These are phyloP conservation scores for Chaetomium fimeti DNA, from an alignment of 495 filamentous ascomycete species.

Conservation along the genomic window DNA sequence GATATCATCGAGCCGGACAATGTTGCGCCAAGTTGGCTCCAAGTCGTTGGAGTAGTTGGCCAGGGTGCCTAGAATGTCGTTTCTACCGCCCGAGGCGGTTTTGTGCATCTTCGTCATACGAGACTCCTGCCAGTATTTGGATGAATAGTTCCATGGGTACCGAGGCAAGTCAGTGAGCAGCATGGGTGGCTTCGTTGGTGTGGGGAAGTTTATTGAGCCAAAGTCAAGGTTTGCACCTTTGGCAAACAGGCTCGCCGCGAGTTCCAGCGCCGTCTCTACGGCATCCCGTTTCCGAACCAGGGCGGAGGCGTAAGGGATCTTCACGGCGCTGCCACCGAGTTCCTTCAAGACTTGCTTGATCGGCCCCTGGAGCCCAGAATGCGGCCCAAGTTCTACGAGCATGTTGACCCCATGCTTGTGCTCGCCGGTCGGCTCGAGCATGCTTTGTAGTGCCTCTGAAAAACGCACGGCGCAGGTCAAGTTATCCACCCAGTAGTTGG, in stretches of 20 bases:
- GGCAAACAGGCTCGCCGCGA: slow-evolving; percentile 45
- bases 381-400: slow-evolving; percentile 63
- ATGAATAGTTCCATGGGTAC: slow-evolving; percentile 53
- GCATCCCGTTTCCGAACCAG: slow-evolving; percentile 44
- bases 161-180: slow-evolving; percentile 46
- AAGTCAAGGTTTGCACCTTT: slow-evolving; percentile 47
- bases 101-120: slow-evolving; percentile 54
- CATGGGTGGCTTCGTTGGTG: slow-evolving; percentile 34
- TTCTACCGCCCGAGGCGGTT: slow-evolving; percentile 43
- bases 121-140: slow-evolving; percentile 54
- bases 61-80: slow-evolving; percentile 56
- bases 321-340: slow-evolving; percentile 35
- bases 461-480: slow-evolving; percentile 45
- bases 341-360: slow-evolving; percentile 55
- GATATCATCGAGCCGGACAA: slow-evolving; percentile 39
- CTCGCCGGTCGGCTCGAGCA: slow-evolving; percentile 39
- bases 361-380: slow-evolving; percentile 58
- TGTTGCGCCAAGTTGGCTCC: slow-evolving; percentile 49
- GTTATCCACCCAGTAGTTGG: slow-evolving; percentile 50
- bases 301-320: slow-evolving; percentile 36
- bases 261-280: slow-evolving; percentile 45
- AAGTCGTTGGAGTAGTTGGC: slow-evolving; percentile 48
- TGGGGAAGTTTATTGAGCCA: slow-evolving; percentile 45
- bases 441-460: slow-evolving; percentile 38
- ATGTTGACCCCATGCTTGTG: slow-evolving; percentile 44